These are phyloP conservation scores for Metschnikowia dekortorum DNA, from an alignment of 805 yeast genomes.

Conservation along the genomic window DNA sequence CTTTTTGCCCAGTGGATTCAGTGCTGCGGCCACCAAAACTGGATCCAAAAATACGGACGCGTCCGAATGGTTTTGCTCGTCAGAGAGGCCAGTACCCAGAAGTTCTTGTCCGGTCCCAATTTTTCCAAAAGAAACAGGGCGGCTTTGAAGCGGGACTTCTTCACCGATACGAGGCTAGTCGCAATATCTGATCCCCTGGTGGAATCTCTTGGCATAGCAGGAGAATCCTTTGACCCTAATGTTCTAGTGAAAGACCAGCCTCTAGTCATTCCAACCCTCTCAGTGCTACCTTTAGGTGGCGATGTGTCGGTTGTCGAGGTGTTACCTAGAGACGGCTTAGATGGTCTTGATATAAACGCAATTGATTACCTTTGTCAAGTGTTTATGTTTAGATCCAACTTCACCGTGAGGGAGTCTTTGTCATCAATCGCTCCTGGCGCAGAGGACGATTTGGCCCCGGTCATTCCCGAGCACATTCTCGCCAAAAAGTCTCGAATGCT, in stretches of 20 bases:
- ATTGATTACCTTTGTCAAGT: conserved; percentile 58
- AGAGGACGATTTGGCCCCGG: conserved; percentile 41
- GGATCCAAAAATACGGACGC: conserved; percentile 69
- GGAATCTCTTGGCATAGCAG: conserved; percentile 15
- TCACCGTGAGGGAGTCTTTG: conserved; percentile 46
- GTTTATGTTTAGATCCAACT: conserved; percentile 24
- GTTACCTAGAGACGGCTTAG: conserved; percentile 30
- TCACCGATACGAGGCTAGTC: conserved; percentile 52
- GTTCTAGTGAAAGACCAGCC: conserved; percentile 36
- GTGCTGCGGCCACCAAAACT: conserved; percentile 63
- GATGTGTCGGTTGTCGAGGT: conserved; percentile 57
- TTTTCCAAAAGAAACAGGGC: conserved; percentile 54
- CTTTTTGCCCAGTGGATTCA: conserved; percentile 70
- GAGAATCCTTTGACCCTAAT: conserved; percentile 34
- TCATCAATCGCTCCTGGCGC: conserved; percentile 81
- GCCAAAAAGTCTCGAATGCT: conserved; percentile 46
- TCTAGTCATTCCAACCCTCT: conserved; percentile 23
- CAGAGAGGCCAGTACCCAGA: conserved; percentile 50
- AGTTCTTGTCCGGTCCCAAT: conserved; percentile 56
- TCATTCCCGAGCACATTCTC: conserved; percentile 29
- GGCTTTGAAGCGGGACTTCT: conserved; percentile 60
- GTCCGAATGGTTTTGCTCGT: conserved; percentile 73
- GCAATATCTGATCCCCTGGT: conserved; percentile 37
- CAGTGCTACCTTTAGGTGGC: conserved; percentile 26
- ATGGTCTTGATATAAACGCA: conserved; percentile 41